phyloP scores from a whole-genome alignment of 1,139 yeast genomes.

The Candida mesenterica region DNA sequence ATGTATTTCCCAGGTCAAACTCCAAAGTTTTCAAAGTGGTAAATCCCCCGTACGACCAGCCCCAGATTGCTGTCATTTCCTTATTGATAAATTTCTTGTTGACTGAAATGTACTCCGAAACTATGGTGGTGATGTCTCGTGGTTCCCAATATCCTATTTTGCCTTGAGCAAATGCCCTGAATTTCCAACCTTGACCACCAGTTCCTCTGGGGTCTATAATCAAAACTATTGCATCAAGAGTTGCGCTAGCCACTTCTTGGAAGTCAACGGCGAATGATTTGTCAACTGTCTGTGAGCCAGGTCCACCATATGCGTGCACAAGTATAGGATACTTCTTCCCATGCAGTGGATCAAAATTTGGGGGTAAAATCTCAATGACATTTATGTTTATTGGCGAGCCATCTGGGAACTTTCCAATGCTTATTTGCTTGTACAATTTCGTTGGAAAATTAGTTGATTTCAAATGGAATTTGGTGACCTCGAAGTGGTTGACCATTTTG shows the following conservation, averaged over 20 bases:
- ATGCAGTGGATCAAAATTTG: constrained; percentile 50
- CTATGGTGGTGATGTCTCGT: constrained; percentile 68
- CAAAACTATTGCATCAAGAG: constrained; percentile 70
- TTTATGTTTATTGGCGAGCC: constrained; percentile 51
- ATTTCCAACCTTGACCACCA: constrained; percentile 82
- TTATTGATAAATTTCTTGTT: constrained; percentile 56
- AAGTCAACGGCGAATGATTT: constrained; percentile 58
- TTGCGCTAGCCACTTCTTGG: constrained; percentile 67
- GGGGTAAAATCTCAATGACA: constrained; percentile 75
- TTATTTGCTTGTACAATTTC: constrained; percentile 47
- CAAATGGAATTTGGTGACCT: constrained; percentile 20
- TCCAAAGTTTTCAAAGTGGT: constrained; percentile 76
- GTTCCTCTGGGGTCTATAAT: constrained; percentile 95
- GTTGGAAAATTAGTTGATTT: constrained; percentile 54
- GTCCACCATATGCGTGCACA: constrained; percentile 91
- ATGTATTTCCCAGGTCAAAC: constrained; percentile 61
- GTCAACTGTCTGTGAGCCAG: constrained; percentile 77
- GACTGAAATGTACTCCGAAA: constrained; percentile 55
- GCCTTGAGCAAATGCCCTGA: constrained; percentile 63
- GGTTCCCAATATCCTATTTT: constrained; percentile 88
- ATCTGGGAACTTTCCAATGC: constrained; percentile 40
- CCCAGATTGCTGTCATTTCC: constrained; percentile 82
- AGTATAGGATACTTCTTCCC: constrained; percentile 67
- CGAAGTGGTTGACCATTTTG: constrained; percentile 31
- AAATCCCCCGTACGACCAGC: constrained; percentile 93